Conservation (phyloP, 2,329 filamentous ascomycete species). For the Rhinocladiella mackenziei region DNA sequence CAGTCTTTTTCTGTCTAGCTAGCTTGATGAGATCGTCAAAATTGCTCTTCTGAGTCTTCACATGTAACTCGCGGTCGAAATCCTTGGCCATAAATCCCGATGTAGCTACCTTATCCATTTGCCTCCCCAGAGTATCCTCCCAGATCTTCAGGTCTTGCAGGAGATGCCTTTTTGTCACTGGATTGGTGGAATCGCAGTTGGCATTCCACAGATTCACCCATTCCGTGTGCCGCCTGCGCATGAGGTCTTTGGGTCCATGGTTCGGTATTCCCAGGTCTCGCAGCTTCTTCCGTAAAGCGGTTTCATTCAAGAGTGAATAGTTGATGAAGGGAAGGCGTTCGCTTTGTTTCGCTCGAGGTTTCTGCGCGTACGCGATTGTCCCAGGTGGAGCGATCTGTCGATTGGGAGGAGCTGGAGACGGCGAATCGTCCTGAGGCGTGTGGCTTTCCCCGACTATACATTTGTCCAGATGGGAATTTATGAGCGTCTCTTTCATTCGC, state of each 20-base stretch:
- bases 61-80: constrained; percentile 78
- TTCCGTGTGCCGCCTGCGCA: constrained; percentile 80
- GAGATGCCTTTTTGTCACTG: constrained; percentile 67
- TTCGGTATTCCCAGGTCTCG: constrained; percentile 72
- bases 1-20: constrained; percentile 23
- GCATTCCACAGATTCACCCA: constrained; percentile 97
- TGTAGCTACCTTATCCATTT: constrained; percentile 12
- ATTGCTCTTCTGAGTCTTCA: constrained; percentile 64
- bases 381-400: constrained; percentile 14
- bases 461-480: constrained; percentile 76
- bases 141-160: constrained; percentile 76
- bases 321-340: constrained; percentile 75
- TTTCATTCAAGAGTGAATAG: constrained; percentile 82
- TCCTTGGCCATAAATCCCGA: constrained; percentile 72
- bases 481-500: constrained; percentile 73
- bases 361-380: constrained; percentile 24
- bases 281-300: constrained; percentile 73
- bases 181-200: constrained; percentile 79
- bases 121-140: constrained; percentile 77
- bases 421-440: constrained; percentile 14
- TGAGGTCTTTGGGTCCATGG: constrained; percentile 61
- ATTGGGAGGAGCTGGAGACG: constrained; percentile 17
- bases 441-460: constrained; percentile 43
- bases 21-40: constrained; percentile 74
- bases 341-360: constrained; percentile 22